Percentiles rank a stretch among this genome's conserved stretches.
Conservation (phyloP, 208 protist species). For the Trypanosoma boissoni region DNA sequence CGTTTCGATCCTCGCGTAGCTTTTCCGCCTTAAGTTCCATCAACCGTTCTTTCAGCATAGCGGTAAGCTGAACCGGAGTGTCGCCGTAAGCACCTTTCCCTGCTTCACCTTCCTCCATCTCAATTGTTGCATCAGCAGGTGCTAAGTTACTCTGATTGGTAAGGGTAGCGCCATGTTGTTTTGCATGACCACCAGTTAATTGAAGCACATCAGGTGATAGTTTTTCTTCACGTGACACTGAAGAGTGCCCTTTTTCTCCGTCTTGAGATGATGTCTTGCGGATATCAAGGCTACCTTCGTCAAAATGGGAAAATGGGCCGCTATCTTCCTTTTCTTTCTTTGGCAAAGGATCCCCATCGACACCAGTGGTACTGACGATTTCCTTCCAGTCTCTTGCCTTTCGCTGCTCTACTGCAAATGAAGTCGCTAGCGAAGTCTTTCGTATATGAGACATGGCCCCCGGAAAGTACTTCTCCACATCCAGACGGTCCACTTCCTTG, state of each 20-base stretch:
- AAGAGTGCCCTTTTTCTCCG: neutral
- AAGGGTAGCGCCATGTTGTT: slow-evolving; percentile 50
- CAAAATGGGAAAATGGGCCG: slow-evolving; percentile 58
- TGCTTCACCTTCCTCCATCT: slow-evolving; percentile 29
- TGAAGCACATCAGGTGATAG: slow-evolving; percentile 73
- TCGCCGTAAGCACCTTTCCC: slow-evolving; percentile 55
- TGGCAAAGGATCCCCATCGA: slow-evolving; percentile 37
- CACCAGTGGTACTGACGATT: slow-evolving; percentile 45
- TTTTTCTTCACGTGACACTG: slow-evolving; percentile 13
- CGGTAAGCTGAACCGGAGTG: slow-evolving; percentile 81
- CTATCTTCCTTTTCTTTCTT: slow-evolving; percentile 14
- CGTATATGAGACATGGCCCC: slow-evolving; percentile 62
- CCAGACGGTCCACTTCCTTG: slow-evolving; percentile 32
- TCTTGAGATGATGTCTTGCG: slow-evolving; percentile 32
- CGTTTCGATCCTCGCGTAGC: slow-evolving; percentile 70
- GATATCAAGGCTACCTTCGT: slow-evolving; percentile 76
- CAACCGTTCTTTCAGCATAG: slow-evolving; percentile 86
- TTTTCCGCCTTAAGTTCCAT: slow-evolving; percentile 85
- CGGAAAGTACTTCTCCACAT: slow-evolving; percentile 77
- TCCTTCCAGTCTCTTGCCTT: slow-evolving; percentile 48
- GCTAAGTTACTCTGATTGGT: slow-evolving; percentile 57
- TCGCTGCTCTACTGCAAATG: slow-evolving; percentile 30
- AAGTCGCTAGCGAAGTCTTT: slow-evolving; percentile 28
- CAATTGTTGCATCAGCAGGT: slow-evolving; percentile 74
- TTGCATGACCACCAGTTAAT: slow-evolving; percentile 55